Base-by-base conservation (phyloP, 495 filamentous ascomycete genomes). In the Podospora fimiseda region DNA sequence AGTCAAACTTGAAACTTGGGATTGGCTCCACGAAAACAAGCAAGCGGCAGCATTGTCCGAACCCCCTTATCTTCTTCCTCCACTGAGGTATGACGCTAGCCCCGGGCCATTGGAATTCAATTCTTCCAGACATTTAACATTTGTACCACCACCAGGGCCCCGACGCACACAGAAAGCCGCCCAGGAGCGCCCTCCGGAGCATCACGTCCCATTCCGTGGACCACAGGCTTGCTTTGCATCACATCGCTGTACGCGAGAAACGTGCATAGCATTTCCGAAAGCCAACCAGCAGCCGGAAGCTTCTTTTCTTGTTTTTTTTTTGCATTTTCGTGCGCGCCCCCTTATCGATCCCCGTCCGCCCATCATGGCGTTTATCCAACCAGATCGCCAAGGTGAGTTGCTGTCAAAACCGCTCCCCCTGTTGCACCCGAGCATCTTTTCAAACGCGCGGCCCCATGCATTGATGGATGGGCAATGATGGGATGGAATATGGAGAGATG, bases 301-400 rank as follows among this genome's bases (percentile, higher is more conserved):
- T 8, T 37, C n/a, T 8, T 37, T 14, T 14, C 8, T 8, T 8
- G 7, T 14, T 37, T 14, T 8, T 37, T 37, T 8, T 37, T 33
- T 41, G 4, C 16, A 5, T 41, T n/a, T 18, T 41, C 39, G 11
- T 18, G 11, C 8, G 39, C 16, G 39, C 4, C 22, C 36, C 42
- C 19, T 38, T 46, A 36, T 16, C 33, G 0, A 27, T 22, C 46
- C 41, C 33, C 1, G 37, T 22, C 46, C 41, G 47, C 54, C 60
- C 64, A 60, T 45, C 60, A 67, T 67, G 64, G 62, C 64, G 20
- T 39, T 50, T 48, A 55, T 52, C 52, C 64, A 66, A 57, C 53
- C 58, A 50, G 63, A 61, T 21, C 58, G 58, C 51, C 60, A 60
- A 63, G 66, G 66, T 69, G 57, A 65, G 66, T 51, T 44, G 42